Evolutionary conservation across 2,329 filamentous ascomycete species (phyloP).

Genomic region (Xylariaceae sp.): DNA sequence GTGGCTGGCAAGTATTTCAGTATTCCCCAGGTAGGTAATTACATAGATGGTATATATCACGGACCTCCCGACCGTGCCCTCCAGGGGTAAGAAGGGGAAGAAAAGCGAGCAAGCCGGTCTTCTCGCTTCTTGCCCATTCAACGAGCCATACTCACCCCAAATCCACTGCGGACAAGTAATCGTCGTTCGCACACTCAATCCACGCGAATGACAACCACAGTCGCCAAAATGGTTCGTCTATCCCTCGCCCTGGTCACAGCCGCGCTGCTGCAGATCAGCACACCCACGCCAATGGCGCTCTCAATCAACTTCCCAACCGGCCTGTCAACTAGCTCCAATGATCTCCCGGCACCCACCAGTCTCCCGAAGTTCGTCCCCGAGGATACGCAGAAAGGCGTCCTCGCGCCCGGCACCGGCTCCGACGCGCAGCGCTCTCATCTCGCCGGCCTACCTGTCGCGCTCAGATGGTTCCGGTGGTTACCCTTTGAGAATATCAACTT

Average conservation of each 20-base stretch:
- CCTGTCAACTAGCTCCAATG: neutral
- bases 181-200: neutral
- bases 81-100: neutral
- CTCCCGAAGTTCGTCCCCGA: neutral
- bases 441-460: neutral
- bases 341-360: neutral
- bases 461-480: conserved; percentile 17
- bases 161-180: neutral
- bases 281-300: conserved; percentile 6
- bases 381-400: neutral
- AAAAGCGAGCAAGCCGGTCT: conserved; percentile 14
- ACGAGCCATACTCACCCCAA: neutral
- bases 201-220: neutral
- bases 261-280: conserved; percentile 14
- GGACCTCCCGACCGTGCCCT: conserved; percentile 1
- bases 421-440: conserved; percentile 1
- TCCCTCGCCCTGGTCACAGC: conserved; percentile 14
- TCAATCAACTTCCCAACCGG: neutral
- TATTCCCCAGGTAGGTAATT: too few species aligned
- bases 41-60: conserved; percentile 16
- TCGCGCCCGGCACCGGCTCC: neutral
- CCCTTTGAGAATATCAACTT: conserved; percentile 18
- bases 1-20: neutral
- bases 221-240: conserved; percentile 17
- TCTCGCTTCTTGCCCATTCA: conserved; percentile 1